phyloP scores from a whole-genome alignment of 163 green algal genomes.

The Scenedesmus sp. region DNA sequence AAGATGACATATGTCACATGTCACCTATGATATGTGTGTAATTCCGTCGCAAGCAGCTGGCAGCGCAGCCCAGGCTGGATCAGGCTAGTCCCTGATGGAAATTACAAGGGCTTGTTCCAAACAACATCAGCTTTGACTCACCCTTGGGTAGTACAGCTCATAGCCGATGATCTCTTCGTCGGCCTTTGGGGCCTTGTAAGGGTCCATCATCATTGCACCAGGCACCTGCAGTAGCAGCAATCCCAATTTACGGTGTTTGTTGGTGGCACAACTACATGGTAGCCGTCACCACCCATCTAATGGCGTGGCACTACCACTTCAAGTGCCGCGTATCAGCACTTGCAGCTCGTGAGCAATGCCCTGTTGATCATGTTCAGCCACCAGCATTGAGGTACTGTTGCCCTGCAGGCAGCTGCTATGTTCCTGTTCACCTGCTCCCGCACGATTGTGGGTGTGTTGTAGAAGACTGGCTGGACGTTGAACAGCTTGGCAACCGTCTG shows the following conservation, averaged over 20 bases:
- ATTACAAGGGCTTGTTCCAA: no score
- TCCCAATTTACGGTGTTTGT: neutral
- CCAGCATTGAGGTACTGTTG: neutral
- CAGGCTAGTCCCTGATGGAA: no score
- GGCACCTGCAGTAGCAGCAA: neutral
- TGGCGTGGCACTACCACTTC: no score
- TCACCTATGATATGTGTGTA: no score
- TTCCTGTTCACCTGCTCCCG: neutral
- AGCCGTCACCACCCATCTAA: no score
- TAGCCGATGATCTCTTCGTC: conserved; percentile 1
- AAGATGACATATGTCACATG: no score
- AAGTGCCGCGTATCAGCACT: no score
- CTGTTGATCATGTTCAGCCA: neutral
- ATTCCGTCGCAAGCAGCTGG: neutral
- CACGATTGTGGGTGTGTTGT: neutral
- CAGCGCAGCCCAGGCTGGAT: neutral
- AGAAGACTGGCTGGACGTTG: neutral
- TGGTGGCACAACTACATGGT: no score
- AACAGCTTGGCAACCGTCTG: neutral
- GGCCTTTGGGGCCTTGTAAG: neutral
- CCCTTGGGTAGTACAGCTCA: neutral
- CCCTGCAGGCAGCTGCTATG: neutral
- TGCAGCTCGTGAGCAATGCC: neutral
- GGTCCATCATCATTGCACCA: neutral
- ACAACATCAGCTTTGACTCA: neutral